Base-by-base conservation (phyloP, 2,329 filamentous ascomycete genomes). In the Amphichorda felina region DNA sequence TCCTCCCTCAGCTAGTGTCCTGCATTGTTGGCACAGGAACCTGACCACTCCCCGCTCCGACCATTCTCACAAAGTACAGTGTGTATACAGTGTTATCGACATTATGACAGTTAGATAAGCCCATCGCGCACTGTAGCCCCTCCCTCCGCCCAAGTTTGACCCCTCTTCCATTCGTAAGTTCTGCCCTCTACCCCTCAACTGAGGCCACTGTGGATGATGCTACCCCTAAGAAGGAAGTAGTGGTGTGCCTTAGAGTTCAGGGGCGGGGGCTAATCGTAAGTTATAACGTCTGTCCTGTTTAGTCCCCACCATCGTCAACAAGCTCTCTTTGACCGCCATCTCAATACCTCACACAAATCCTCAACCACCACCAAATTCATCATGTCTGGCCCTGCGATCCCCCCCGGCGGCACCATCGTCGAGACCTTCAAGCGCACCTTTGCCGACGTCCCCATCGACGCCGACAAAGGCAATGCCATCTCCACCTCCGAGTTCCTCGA, bases 401-500 rank as follows among this genome's bases (percentile, higher is more conserved):
- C 80, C 38, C 60, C 73, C 33, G 80, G 76, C 45, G 72, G 73
- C 50, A 94, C 87, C 50, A 87, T 88, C 67, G 81, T 96, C 62
- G 78, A 93, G 56, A 83, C 79, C 48, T 71, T 93, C 60, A 82
- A 83, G 67, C 72, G 72, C 56, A 89, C 82, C 50, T 98, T 94
- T 65, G 69, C 72, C 44, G 75, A 89, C 48, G 89, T 96, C 37
- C 79, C 83, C 11, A 61, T 94, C 49, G 75, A 86, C 50, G 67
- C 71, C 42, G 69, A 71, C 46, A 80, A 83, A 47, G 79, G 77
- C 61, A 81, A 86, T 64, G 82, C 78, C 41, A 78, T 96, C 51
- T 64, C 75, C 37, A 96, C 91, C 32, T 74, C 73, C 39, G 77
- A 93, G 57, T 98, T 96, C 62, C 80, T 96, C 44, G 83, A 94